These are phyloP conservation scores for Candida rishiriensis DNA, from an alignment of 805 yeast genomes.

Conservation along the genomic window DNA sequence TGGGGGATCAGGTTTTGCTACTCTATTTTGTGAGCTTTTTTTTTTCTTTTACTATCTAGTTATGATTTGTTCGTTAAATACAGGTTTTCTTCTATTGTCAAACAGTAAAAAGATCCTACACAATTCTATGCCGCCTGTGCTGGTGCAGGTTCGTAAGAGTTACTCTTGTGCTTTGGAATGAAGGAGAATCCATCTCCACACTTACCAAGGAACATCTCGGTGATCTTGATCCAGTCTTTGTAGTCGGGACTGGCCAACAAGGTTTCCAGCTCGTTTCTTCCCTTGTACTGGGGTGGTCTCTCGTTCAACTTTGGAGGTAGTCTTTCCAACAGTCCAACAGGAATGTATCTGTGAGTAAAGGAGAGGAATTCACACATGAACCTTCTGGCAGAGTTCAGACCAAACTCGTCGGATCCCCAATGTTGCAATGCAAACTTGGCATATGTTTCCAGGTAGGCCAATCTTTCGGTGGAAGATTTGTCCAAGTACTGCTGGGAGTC, in stretches of 20 bases:
- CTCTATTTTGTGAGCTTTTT: background rate
- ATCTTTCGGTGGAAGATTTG: conserved; percentile 84
- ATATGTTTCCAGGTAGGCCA: conserved; percentile 66
- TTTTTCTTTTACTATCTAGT: background rate
- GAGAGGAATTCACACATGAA: conserved; percentile 92
- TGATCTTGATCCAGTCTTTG: conserved; percentile 91
- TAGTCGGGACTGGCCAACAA: conserved; percentile 79
- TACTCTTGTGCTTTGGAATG: conserved; percentile 93
- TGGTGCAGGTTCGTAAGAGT: conserved; percentile 47
- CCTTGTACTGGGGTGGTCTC: conserved; percentile 91
- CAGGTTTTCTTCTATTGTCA: background rate
- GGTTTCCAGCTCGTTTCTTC: conserved; percentile 90
- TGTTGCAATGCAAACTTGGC: conserved; percentile 84
- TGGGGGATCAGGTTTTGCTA: background rate
- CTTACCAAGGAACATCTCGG: conserved; percentile 93
- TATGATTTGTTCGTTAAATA: background rate
- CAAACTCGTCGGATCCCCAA: conserved; percentile 98
- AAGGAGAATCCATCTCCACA: conserved; percentile 71
- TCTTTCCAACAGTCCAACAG: conserved; percentile 86
- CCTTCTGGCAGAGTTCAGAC: conserved; percentile 81
- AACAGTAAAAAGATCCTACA: too few species aligned
- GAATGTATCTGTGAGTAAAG: conserved; percentile 91
- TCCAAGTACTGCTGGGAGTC: conserved; percentile 87
- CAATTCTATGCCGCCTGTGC: too few species aligned
- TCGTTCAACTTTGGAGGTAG: conserved; percentile 87